Evolutionary conservation across 2,329 filamentous ascomycete genomes (phyloP), one percentile per base, ranked within the genome.

Genomic region (Paradendryphiella salina): DNA sequence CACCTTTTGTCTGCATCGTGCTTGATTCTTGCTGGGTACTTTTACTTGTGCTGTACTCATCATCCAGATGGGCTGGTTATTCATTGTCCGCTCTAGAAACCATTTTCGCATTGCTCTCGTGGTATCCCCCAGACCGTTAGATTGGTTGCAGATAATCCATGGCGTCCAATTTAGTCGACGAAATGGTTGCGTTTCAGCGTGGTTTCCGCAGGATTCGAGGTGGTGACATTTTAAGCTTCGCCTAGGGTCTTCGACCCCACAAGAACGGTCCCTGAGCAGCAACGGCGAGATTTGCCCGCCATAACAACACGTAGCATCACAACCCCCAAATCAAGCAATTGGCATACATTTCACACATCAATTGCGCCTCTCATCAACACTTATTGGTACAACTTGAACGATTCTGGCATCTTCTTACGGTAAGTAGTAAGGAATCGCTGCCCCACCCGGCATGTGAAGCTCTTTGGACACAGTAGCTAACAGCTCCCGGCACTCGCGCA

Each of bases 401-500:
- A 42, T 51, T 46, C 35, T 53, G 42, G 44, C 36, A 38, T 52
- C 43, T 54, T 35, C 39, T 36, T 35, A 26, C 43, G 51, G 40
- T 40, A 48, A 35, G 49, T 56, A 20, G 47, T 10, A 23, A n/a
- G 38, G 40, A 38, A 38, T 29, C 20, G 29, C 23, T 46, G 37
- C 55, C 41, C 60, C 35, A 41, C 55, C 18, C 32, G 15, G 7
- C 23, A 39, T 34, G 34, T 36, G 45, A 29, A 52, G 52, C 45
- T 49, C 40, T 39, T 29, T 52, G 59, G 60, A 63, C 64, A 69
- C 64, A 44, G 57, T 66, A 59, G 63, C 66, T 70, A 53, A 68
- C 51, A 57, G 45, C 48, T 55, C 36, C 46, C 48, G 29, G 36
- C 21, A 15, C 31, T 43, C 31, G 41, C 42, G 61, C 52, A 63